Evolutionary conservation across 768 basidiomycete genomes (phyloP).

Genomic region (Gyrodon lividus): DNA sequence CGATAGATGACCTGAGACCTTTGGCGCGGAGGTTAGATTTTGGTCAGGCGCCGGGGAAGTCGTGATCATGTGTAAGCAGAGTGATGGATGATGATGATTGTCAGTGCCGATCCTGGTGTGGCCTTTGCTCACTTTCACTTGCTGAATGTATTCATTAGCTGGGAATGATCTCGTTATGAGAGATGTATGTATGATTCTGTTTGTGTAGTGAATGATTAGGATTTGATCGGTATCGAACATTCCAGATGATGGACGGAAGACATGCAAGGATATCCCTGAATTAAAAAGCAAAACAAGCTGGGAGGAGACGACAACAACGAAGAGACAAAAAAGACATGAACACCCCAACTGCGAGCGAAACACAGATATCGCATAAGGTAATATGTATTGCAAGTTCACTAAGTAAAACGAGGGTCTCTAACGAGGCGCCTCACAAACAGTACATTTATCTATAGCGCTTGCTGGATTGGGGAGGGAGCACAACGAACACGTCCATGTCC

Average conservation of each 20-base stretch:
- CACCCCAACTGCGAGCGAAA: conserved; percentile 6
- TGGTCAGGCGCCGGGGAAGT: conserved; percentile 36
- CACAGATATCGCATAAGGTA: conserved; percentile 6
- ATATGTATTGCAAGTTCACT: background rate
- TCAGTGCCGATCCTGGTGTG: too few species aligned
- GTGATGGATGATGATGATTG: conserved; percentile 3
- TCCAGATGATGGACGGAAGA: background rate
- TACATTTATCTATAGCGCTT: conserved; percentile 45
- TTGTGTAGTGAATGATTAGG: conserved; percentile 3
- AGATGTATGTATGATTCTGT: background rate
- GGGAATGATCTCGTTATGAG: conserved; percentile 6
- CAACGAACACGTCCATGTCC: conserved; percentile 39
- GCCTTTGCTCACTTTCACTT: conserved; percentile 16
- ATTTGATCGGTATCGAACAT: conserved; percentile 1
- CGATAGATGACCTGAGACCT: conserved; percentile 49
- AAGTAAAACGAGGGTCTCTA: conserved; percentile 9
- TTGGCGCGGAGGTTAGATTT: conserved; percentile 76
- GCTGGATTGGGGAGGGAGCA: conserved; percentile 48
- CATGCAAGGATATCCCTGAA: background rate
- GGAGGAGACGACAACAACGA: conserved; percentile 1
- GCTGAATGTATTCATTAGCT: conserved; percentile 6
- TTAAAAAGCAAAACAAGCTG: background rate
- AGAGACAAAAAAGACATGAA: conserved; percentile 7
- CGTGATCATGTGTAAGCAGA: background rate
- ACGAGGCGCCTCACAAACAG: conserved; percentile 47